Evolutionary conservation across 805 yeast genomes (phyloP), one percentile per base, ranked within the genome.

Genomic region (Candida golubevii): DNA sequence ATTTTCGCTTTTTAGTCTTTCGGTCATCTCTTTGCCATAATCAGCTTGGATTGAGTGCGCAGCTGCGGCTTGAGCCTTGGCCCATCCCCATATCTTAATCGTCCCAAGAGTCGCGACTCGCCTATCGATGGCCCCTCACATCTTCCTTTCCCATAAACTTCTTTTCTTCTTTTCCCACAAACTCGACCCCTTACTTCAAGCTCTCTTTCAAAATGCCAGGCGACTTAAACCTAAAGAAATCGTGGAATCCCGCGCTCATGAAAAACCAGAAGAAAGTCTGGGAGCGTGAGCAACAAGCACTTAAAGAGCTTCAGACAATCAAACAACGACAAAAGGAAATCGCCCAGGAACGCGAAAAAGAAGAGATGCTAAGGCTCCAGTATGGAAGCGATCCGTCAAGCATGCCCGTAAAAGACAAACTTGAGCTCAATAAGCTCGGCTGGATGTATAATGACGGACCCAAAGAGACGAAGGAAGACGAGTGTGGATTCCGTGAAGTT

Each of bases 191-290:
- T 29, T 4, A 29, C n/a, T 12, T 4, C n/a, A 12, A 29, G 10
- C 6, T 6, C 4, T 6, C 32, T 29, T 10, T 29, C 31, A 41
- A 35, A n/a, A 70, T 70, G 61, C 86, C 89, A 1, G 87, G 89
- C 6, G 96, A 90, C 62, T 73, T 91, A 50, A 91, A 91, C 61
- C 65, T 90, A 44, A 85, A 91, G 67, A 91, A 91, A 62, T 91
- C 98, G 49, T 91, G 98, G 99, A 88, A 91, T 63, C 97, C 99
- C 2, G 90, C 85, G 38, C 72, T 88, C 40, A 70, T 86, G 59
- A 86, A 84, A 61, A 91, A 91, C 71, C 88, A 83, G 65, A 83
- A 82, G 52, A 85, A 83, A 57, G 90, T 91, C 31, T 85, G 95
- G 91, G 74, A 80, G 51, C 74, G 71, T 42, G 97, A 93, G 58